Evolutionary conservation across 805 yeast genomes (phyloP).

Genomic region (Saccharomycopsis oosterbeekiorum): DNA sequence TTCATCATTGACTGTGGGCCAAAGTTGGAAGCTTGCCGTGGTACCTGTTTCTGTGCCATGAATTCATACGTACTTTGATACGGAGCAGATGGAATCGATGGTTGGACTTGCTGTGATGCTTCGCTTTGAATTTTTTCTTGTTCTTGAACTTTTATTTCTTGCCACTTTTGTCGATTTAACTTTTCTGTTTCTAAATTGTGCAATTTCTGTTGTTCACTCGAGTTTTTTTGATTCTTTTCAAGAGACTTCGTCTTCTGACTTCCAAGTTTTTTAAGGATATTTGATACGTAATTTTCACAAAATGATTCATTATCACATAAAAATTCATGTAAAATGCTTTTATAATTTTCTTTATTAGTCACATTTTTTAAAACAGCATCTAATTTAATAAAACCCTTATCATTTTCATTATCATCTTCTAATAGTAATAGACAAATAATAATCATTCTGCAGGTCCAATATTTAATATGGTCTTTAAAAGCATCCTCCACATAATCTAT

Average conservation of each 20-base stretch:
- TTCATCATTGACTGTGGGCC: not conserved
- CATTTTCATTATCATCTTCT: not conserved
- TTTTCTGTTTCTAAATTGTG: not conserved
- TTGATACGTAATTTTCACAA: not conserved
- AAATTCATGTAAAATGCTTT: not conserved
- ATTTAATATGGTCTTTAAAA: not conserved
- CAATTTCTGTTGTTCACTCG: not conserved
- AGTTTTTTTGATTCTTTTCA: not conserved
- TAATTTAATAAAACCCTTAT: not conserved
- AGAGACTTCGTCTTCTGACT: not conserved
- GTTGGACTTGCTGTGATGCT: not conserved
- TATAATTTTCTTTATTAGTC: not conserved
- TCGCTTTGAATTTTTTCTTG: not conserved
- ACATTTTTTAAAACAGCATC: not conserved
- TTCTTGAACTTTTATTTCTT: not conserved
- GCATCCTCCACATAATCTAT: not conserved
- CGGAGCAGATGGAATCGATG: not conserved
- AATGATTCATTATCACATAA: not conserved
- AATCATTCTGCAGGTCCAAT: slow-evolving; percentile 1
- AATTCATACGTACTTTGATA: not conserved
- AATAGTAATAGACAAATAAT: not conserved
- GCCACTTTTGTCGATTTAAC: not conserved
- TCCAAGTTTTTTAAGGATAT: not conserved
- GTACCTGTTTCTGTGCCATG: not conserved
- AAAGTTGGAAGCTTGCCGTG: not conserved